phyloP scores from a whole-genome alignment of 163 green algal species.

The Picocystis sp. region DNA sequence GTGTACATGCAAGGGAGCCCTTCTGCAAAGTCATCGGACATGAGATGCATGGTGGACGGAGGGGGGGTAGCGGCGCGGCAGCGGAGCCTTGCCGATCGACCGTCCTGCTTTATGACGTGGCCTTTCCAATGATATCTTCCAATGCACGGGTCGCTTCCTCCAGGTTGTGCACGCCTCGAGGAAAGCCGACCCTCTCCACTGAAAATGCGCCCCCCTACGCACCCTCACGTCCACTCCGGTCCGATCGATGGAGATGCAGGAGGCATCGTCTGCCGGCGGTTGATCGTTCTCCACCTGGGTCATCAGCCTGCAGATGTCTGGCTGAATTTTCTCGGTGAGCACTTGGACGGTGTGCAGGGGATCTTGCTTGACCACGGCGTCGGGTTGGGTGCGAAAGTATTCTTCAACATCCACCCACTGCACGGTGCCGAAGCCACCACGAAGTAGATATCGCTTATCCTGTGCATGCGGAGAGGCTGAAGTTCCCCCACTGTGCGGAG shows the following conservation, averaged over 20 bases:
- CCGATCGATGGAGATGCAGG: conserved; percentile 77
- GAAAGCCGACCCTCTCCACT: conserved; percentile 65
- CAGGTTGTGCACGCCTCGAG: too few species aligned
- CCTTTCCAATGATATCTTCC: too few species aligned
- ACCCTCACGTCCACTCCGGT: conserved; percentile 65
- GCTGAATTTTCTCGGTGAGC: conserved; percentile 2
- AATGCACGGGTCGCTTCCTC: too few species aligned
- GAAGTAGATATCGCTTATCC: conserved; percentile 96
- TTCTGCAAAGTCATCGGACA: too few species aligned
- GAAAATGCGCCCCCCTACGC: conserved; percentile 40
- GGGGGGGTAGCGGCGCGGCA: too few species aligned
- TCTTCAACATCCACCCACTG: conserved; percentile 64
- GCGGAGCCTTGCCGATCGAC: too few species aligned
- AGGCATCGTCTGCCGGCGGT: conserved; percentile 41
- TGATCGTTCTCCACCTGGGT: conserved; percentile 11
- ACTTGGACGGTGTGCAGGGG: conserved; percentile 38
- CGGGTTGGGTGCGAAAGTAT: conserved; percentile 39
- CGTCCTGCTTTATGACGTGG: too few species aligned
- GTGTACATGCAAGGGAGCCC: too few species aligned
- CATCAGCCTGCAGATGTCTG: conserved; percentile 37
- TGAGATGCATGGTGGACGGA: too few species aligned
- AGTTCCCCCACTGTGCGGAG: conserved; percentile 39
- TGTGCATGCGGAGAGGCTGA: conserved; percentile 82
- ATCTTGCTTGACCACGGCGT: conserved; percentile 51
- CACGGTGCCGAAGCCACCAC: conserved; percentile 92